Evolutionary conservation across 2,329 filamentous ascomycete genomes (phyloP).

Genomic region (Penicillium thymicola): DNA sequence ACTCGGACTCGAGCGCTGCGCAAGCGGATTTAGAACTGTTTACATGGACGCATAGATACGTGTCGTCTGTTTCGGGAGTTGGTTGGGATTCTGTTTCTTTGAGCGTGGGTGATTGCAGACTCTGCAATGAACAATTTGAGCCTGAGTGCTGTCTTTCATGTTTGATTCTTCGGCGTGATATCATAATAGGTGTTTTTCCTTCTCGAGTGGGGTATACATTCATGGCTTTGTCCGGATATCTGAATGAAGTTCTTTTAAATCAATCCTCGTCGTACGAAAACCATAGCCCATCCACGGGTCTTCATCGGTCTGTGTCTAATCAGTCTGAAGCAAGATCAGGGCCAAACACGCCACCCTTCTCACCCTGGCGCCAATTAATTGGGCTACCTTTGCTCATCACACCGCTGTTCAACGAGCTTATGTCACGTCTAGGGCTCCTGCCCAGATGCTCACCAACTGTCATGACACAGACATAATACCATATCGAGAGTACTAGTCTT

Average conservation of each 20-base stretch:
- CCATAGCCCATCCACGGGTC: not conserved
- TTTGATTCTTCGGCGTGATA: not conserved
- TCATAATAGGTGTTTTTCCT: not conserved
- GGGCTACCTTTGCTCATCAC: not conserved
- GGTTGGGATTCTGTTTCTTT: not conserved
- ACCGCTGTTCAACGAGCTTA: not conserved
- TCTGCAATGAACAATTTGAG: constrained; percentile 3
- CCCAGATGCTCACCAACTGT: not conserved
- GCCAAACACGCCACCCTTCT: not conserved
- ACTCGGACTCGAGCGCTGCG: constrained; percentile 40
- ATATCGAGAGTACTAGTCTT: not conserved
- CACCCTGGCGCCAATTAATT: not conserved
- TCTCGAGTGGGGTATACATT: not conserved
- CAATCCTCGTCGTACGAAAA: not conserved
- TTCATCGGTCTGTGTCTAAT: not conserved
- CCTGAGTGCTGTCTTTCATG: not conserved
- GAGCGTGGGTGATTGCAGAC: constrained; percentile 7
- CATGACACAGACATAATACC: not conserved
- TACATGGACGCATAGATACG: not conserved
- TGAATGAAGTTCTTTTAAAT: not conserved
- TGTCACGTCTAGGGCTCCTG: not conserved
- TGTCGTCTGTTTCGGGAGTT: constrained; percentile 3
- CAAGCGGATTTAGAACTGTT: constrained; percentile 35
- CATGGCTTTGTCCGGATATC: not conserved
- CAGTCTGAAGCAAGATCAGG: not conserved